Conservation (phyloP, 257 asterid genomes). For the Ehretia macrophylla region DNA sequence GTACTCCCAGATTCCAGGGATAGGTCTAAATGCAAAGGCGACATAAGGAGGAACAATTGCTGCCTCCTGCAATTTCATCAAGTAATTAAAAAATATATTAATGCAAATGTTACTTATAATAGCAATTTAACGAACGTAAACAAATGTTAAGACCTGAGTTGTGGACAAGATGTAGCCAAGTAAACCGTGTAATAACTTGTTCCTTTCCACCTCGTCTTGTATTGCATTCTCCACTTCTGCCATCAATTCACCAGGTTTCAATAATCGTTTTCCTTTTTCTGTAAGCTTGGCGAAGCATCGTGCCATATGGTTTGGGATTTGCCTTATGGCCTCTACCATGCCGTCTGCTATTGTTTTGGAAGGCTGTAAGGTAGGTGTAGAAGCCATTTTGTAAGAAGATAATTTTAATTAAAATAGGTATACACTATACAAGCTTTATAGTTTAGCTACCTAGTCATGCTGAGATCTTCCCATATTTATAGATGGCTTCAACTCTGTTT, state of each 20-base stretch:
- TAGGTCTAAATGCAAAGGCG: constrained; percentile 76
- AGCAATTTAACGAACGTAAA: too few species aligned
- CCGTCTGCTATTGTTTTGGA: constrained; percentile 64
- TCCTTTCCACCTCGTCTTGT: constrained; percentile 59
- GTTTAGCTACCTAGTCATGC: constrained; percentile 8
- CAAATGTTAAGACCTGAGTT: constrained; percentile 55
- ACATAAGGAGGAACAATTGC: constrained; percentile 81
- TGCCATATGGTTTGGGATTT: constrained; percentile 86
- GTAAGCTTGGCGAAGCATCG: constrained; percentile 71
- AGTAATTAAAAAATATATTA: background rate
- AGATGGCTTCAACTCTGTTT: constrained; percentile 18
- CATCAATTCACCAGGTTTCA: constrained; percentile 65
- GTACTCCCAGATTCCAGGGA: constrained; percentile 92
- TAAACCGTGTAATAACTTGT: constrained; percentile 62
- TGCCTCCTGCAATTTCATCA: constrained; percentile 60
- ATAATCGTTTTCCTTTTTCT: constrained; percentile 71
- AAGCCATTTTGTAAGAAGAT: constrained; percentile 44
- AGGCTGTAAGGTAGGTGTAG: constrained; percentile 48
- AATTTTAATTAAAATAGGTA: background rate
- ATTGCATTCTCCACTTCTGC: constrained; percentile 76
- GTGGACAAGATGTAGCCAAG: constrained; percentile 90
- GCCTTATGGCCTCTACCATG: constrained; percentile 91
- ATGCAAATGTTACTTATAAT: background rate
- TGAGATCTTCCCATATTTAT: constrained; percentile 29
- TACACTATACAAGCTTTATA: constrained; percentile 3